Percentiles rank a stretch among this genome's conserved stretches.
Evolutionary conservation across 768 basidiomycete genomes (phyloP).

Genomic region (Leucocoprinus birnbaumii): DNA sequence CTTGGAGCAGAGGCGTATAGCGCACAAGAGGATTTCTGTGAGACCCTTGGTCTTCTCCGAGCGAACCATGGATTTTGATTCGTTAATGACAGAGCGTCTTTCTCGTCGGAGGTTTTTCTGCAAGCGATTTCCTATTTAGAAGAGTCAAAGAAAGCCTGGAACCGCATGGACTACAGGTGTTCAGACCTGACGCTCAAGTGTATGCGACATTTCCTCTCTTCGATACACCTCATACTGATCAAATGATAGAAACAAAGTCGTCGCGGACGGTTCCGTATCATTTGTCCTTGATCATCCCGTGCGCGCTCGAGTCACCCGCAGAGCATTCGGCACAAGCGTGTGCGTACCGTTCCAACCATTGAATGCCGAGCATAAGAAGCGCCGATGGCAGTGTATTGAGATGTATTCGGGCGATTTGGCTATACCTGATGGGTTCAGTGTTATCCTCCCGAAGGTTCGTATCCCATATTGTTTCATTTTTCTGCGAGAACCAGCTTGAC

Average conservation of each 20-base stretch:
- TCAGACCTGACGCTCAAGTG: conserved; percentile 54
- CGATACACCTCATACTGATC: too few species aligned
- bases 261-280: conserved; percentile 47
- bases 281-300: conserved; percentile 48
- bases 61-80: too few species aligned
- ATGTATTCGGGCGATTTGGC: conserved; percentile 34
- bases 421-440: conserved; percentile 37
- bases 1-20: conserved; percentile 12
- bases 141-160: conserved; percentile 37
- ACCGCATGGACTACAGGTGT: conserved; percentile 35
- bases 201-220: conserved; percentile 33
- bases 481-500: too few species aligned
- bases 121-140: conserved; percentile 51
- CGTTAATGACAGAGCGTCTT: conserved; percentile 15
- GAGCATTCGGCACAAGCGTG: conserved; percentile 46
- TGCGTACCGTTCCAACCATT: conserved; percentile 28
- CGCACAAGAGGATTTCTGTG: conserved; percentile 24
- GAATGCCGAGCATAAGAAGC: conserved; percentile 38
- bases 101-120: conserved; percentile 59
- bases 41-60: not conserved
- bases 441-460: conserved; percentile 40
- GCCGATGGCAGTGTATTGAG: conserved; percentile 27
- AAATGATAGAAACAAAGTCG: conserved; percentile 36
- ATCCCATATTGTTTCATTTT: too few species aligned
- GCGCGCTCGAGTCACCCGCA: conserved; percentile 41